These are phyloP conservation scores for Xylaria sp. DNA, from an alignment of 2,329 filamentous ascomycete genomes.

Conservation along the genomic window DNA sequence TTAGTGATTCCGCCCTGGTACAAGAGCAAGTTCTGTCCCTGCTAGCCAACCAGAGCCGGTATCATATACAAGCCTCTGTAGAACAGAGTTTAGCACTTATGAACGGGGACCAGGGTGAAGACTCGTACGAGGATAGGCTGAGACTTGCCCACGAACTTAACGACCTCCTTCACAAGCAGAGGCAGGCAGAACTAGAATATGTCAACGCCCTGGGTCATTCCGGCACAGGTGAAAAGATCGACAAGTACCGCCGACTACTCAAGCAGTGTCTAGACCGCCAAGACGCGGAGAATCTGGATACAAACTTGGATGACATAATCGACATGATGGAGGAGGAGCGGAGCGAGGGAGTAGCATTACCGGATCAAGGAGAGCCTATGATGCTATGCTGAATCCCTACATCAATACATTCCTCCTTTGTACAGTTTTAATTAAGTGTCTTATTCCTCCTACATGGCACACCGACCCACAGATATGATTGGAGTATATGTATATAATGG, in stretches of 20 bases:
- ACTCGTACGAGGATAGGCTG: conserved; percentile 61
- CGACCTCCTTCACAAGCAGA: conserved; percentile 63
- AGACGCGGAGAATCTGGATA: conserved; percentile 71
- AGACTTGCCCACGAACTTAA: conserved; percentile 63
- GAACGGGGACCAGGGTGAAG: conserved; percentile 55
- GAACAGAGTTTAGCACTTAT: conserved; percentile 56
- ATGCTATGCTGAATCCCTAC: conserved; percentile 30
- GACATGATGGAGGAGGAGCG: conserved; percentile 68
- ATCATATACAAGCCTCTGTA: conserved; percentile 58
- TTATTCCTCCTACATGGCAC: not conserved
- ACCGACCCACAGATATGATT: not conserved
- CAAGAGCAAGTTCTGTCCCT: conserved; percentile 57
- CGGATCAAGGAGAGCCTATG: conserved; percentile 34
- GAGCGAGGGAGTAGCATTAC: conserved; percentile 46
- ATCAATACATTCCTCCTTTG: not conserved
- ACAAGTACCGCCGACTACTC: conserved; percentile 73
- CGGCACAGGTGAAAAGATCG: conserved; percentile 74
- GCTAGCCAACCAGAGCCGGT: conserved; percentile 58
- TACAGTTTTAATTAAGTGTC: not conserved
- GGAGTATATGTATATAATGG: conserved; percentile 14
- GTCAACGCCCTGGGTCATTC: conserved; percentile 71
- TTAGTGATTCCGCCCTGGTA: conserved; percentile 56
- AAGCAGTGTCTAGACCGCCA: conserved; percentile 70
- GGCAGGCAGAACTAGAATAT: conserved; percentile 68
- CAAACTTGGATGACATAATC: conserved; percentile 65